These are phyloP conservation scores for Trypethelium eluteriae DNA, from an alignment of 495 filamentous ascomycete species.

Conservation along the genomic window DNA sequence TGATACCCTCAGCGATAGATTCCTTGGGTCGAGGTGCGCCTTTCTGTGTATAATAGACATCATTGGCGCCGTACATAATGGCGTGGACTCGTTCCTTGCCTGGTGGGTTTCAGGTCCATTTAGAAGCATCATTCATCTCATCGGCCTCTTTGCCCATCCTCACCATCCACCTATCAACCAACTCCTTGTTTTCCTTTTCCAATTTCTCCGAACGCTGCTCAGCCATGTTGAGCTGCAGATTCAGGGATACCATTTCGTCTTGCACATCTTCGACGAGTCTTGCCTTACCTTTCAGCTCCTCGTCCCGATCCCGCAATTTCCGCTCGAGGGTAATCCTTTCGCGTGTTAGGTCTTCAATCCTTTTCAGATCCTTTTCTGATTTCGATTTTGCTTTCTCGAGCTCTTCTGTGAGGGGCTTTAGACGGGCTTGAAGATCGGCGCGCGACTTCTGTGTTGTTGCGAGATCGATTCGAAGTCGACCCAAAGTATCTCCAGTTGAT, in stretches of 20 bases:
- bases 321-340: conserved; percentile 54
- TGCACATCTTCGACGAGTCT: conserved; percentile 81
- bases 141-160: conserved; percentile 79
- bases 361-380: conserved; percentile 39
- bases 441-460: conserved; percentile 34
- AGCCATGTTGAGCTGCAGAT: conserved; percentile 79
- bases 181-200: conserved; percentile 74
- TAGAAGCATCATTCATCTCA: conserved; percentile 64
- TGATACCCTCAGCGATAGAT: background rate
- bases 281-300: conserved; percentile 74
- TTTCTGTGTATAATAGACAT: background rate
- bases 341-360: conserved; percentile 52
- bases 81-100: background rate
- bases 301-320: conserved; percentile 69
- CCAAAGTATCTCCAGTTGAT: conserved; percentile 17
- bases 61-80: background rate
- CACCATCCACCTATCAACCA: conserved; percentile 86
- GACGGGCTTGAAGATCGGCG: conserved; percentile 26
- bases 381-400: conserved; percentile 32
- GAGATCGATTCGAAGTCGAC: conserved; percentile 32
- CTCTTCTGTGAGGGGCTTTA: conserved; percentile 26
- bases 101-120: conserved; percentile 22
- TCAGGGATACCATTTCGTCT: conserved; percentile 78
- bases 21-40: background rate
- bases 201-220: conserved; percentile 62